These are phyloP conservation scores for Aureobasidium zeae DNA, from an alignment of 2,329 filamentous ascomycete species.

Conservation along the genomic window DNA sequence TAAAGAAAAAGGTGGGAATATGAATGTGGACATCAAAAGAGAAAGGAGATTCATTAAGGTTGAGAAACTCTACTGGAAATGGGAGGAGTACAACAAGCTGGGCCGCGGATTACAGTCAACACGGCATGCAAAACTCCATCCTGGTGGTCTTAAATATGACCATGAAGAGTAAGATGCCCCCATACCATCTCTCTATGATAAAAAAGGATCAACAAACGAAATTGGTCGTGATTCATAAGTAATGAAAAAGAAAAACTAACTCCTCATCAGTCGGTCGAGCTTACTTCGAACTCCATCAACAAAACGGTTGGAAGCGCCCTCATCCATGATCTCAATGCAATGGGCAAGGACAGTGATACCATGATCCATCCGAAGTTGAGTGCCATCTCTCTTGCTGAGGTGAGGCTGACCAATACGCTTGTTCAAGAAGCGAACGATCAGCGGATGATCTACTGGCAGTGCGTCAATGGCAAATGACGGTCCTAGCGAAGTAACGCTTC, in stretches of 20 bases:
- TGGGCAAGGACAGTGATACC: slow-evolving; percentile 42
- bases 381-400: slow-evolving; percentile 43
- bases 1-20: too few species aligned
- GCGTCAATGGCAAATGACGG: slow-evolving; percentile 43
- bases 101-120: too few species aligned
- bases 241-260: slow-evolving; percentile 18
- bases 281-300: slow-evolving; percentile 48
- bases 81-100: too few species aligned
- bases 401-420: slow-evolving; percentile 46
- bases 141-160: too few species aligned
- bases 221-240: too few species aligned
- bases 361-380: slow-evolving; percentile 39
- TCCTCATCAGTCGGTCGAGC: slow-evolving; percentile 37
- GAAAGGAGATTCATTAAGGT: too few species aligned
- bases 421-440: slow-evolving; percentile 43
- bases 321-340: slow-evolving; percentile 45
- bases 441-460: slow-evolving; percentile 42
- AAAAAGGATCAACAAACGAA: too few species aligned
- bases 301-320: slow-evolving; percentile 44
- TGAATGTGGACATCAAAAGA: too few species aligned
- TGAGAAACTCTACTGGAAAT: too few species aligned
- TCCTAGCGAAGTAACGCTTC: slow-evolving; percentile 30
- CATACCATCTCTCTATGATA: too few species aligned
- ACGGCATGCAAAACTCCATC: too few species aligned
- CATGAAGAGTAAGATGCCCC: too few species aligned